Base-by-base conservation (phyloP, 164 flowering plant genomes). In the Taxillus chinensis region DNA sequence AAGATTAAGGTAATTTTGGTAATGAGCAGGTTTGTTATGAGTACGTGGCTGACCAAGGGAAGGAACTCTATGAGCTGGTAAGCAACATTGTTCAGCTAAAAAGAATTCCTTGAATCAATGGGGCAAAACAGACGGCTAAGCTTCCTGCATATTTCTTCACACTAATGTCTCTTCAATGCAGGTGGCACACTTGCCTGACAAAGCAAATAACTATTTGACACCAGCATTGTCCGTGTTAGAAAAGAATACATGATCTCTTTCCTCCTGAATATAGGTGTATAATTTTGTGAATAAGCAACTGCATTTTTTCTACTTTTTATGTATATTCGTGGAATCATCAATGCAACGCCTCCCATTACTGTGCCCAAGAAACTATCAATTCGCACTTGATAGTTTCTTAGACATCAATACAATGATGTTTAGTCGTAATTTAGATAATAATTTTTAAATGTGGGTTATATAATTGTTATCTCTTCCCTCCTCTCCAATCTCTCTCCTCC, bases 131-230 rank as follows among this genome's bases (percentile, higher is more conserved):
- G 46, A 43, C 46, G 2, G 2, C 10, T 9, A 43, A 48, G 12
- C 12, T 5, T 2, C 51, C 51, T 43, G 0, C 7, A 6, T 43
- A 5, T 43, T 43, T 43, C 10, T 5, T 43, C 8, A 43, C 46
- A 0, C 13, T 46, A 5, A 9, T 53, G 41, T 50, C 41, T 1
- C 67, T 38, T 48, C 1, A 14, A 37, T 77, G 56, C 73, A 93
- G 98, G 96, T 93, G n/a, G 99, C 97, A 12, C 97, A 93, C 78
- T 74, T 93, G 69, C 97, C 97, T 2, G 99, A 90, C 78, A 90
- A 93, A 79, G 96, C 96, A 51, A 93, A 93, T 66, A 93, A 93
- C 73, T 93, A 90, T 76, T 65, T 93, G 71, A 80, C 97, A 10
- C 96, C 96, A 9, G 96, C 99, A 9, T 70, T 93, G 13, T 84